These are phyloP conservation scores for Dryadomyces sulphureus DNA, from an alignment of 2,329 filamentous ascomycete genomes.

Conservation along the genomic window DNA sequence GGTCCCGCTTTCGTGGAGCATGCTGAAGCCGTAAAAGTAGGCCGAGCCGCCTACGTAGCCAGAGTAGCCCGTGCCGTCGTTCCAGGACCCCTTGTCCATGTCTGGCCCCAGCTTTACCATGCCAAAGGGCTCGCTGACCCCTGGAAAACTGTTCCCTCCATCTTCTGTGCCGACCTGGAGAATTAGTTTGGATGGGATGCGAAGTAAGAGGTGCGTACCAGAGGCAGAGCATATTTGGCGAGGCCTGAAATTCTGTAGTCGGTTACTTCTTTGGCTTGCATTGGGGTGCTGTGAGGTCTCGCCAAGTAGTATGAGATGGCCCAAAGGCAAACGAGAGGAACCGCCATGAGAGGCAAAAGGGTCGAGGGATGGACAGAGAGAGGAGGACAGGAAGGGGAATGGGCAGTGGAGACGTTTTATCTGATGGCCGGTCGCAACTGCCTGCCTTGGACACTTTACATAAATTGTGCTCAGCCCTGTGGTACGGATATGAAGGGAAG, in stretches of 20 bases:
- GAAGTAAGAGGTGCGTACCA: too few species aligned
- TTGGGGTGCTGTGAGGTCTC: too few species aligned
- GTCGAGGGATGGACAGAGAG: background rate
- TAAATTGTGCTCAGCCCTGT: too few species aligned
- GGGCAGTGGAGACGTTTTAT: too few species aligned
- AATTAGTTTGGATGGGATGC: constrained; percentile 2
- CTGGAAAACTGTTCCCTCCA: constrained; percentile 35
- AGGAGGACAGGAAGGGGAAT: background rate
- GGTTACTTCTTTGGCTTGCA: too few species aligned
- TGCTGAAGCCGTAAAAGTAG: constrained; percentile 39
- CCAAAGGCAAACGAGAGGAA: background rate
- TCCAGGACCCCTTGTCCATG: constrained; percentile 22
- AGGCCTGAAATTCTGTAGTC: constrained; percentile 12
- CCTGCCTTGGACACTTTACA: too few species aligned
- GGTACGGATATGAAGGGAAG: too few species aligned
- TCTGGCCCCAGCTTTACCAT: constrained; percentile 36
- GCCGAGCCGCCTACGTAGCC: constrained; percentile 26
- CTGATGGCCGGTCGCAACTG: too few species aligned
- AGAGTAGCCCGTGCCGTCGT: constrained; percentile 32
- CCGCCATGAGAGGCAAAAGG: background rate
- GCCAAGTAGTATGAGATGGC: background rate
- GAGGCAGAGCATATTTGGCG: constrained; percentile 16
- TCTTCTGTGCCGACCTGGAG: constrained; percentile 28
- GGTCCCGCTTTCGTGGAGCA: constrained; percentile 53
- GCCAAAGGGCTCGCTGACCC: constrained; percentile 30